Conservation (phyloP, 208 protist genomes). For the Leishmania major region DNA sequence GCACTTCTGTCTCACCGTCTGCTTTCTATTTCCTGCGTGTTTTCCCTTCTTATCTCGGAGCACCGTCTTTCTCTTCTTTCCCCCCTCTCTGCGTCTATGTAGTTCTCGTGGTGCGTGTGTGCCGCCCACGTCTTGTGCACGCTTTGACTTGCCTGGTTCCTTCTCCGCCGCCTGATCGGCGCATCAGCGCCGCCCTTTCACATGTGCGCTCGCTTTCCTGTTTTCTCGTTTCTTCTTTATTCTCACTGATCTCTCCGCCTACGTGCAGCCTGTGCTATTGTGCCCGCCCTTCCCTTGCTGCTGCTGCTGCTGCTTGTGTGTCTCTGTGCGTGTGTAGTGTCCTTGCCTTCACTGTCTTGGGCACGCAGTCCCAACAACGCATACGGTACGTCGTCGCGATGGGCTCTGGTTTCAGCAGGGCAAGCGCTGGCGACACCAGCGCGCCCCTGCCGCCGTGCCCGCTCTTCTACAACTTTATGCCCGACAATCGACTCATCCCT, state of each 20-base stretch:
- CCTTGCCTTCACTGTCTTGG: neutral
- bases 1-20: neutral
- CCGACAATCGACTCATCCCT: conserved; percentile 28
- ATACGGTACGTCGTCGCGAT: conserved; percentile 1
- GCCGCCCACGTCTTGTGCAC: neutral
- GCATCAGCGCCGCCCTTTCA: neutral
- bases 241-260: neutral
- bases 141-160: neutral
- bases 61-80: neutral
- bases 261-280: neutral
- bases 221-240: neutral
- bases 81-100: neutral
- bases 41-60: neutral
- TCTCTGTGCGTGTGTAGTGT: neutral
- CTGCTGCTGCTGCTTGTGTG: neutral
- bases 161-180: neutral
- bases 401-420: conserved; percentile 9
- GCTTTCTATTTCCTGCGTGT: neutral
- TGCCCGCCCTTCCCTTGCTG: neutral
- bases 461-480: conserved; percentile 39
- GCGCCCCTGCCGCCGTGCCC: conserved; percentile 18
- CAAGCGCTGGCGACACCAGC: neutral
- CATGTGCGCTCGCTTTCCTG: neutral
- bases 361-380: neutral
- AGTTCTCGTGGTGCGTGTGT: neutral